A percentile compares a stretch with the other conserved stretches of the same genome.
Evolutionary conservation across 2,329 filamentous ascomycete genomes (phyloP).

Genomic region (Trichophyton schoenleinii): DNA sequence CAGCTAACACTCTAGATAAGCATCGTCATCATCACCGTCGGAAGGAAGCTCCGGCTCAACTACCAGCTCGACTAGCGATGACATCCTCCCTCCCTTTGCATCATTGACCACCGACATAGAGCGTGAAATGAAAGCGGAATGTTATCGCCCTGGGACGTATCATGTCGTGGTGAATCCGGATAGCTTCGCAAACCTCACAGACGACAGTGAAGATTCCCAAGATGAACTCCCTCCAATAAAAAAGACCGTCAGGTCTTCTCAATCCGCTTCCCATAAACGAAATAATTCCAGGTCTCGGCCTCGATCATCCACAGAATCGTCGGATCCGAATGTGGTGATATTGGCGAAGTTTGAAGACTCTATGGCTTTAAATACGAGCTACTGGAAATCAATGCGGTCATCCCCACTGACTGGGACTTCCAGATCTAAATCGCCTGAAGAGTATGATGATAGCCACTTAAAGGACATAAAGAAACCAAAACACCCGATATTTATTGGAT

Average conservation of each 20-base stretch:
- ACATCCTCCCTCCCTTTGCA: conserved; percentile 44
- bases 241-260: background rate
- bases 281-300: conserved; percentile 2
- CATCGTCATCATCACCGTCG: conserved; percentile 20
- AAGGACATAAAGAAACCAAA: conserved; percentile 15
- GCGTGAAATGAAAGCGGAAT: conserved; percentile 44
- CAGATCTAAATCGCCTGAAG: conserved; percentile 18
- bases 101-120: conserved; percentile 45
- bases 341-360: conserved; percentile 40
- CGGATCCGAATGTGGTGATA: conserved; percentile 40
- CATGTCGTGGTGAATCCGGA: conserved; percentile 43
- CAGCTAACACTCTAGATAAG: conserved; percentile 13
- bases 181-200: conserved; percentile 41
- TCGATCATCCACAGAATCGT: conserved; percentile 10
- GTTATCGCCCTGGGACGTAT: conserved; percentile 41
- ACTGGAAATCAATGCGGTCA: conserved; percentile 19
- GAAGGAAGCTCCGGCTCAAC: conserved; percentile 21
- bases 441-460: conserved; percentile 17
- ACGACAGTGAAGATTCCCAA: conserved; percentile 32
- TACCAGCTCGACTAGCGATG: conserved; percentile 22
- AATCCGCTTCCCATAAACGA: background rate
- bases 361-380: conserved; percentile 22
- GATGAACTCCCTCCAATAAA: conserved; percentile 8
- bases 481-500: conserved; percentile 13
- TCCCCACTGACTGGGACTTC: conserved; percentile 26